Percentiles rank a stretch among this genome's conserved stretches.
These are phyloP conservation scores for Akebia trifoliata DNA, from an alignment of 164 flowering plant species.

Conservation along the genomic window DNA sequence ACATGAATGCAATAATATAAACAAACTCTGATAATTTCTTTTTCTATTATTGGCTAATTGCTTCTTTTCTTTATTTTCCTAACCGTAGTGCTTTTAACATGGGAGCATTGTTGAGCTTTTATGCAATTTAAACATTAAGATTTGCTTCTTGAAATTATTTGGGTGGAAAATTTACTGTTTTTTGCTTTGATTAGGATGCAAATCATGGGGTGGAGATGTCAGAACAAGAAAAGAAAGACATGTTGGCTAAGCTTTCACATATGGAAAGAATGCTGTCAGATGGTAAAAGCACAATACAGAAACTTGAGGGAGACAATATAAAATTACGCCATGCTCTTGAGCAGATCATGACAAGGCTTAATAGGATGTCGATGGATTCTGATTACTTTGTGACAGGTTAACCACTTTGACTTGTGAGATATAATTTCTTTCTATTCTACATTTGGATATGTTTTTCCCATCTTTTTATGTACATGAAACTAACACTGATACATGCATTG, in stretches of 20 bases:
- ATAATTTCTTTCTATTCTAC: not conserved
- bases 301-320: constrained; percentile 85
- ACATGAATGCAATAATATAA: too few relatives aligned
- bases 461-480: not conserved
- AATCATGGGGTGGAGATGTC: constrained; percentile 43
- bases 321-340: constrained; percentile 87
- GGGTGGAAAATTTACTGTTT: not conserved
- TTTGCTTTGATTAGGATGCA: constrained; percentile 46
- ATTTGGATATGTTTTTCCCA: not conserved
- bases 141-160: not conserved
- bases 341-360: constrained; percentile 96
- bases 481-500: too few relatives aligned
- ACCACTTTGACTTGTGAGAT: constrained; percentile 9
- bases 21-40: too few relatives aligned
- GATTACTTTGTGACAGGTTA: constrained; percentile 94
- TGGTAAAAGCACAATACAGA: constrained; percentile 51
- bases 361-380: constrained; percentile 96
- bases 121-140: too few relatives aligned
- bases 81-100: too few relatives aligned
- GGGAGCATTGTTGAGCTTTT: too few relatives aligned
- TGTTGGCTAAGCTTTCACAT: constrained; percentile 53
- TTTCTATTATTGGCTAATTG: too few relatives aligned
- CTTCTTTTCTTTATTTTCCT: too few relatives aligned
- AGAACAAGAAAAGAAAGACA: constrained; percentile 65
- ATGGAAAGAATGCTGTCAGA: constrained; percentile 56